These are phyloP conservation scores for Rhodosporidiobolus odoratus DNA, from an alignment of 768 basidiomycete genomes.

Conservation along the genomic window DNA sequence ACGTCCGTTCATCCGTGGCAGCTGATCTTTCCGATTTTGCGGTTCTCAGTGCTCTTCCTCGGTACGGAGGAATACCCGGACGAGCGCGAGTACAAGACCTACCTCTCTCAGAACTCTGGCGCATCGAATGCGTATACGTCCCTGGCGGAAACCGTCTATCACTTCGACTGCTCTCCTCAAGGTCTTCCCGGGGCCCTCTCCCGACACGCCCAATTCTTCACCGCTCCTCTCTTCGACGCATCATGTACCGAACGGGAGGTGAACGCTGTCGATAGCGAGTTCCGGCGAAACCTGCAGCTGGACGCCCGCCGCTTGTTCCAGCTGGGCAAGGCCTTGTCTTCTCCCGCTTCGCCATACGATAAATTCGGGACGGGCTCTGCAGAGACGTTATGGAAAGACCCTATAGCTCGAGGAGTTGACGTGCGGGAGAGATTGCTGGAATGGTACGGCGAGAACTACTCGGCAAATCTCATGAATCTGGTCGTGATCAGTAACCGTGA, in stretches of 20 bases:
- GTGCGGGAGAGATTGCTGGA: slow-evolving; percentile 47
- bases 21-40: neutral
- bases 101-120: slow-evolving; percentile 24
- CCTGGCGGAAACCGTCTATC: slow-evolving; percentile 29
- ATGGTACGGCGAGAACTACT: slow-evolving; percentile 49
- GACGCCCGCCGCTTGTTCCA: slow-evolving; percentile 95
- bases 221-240: slow-evolving; percentile 79
- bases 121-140: slow-evolving; percentile 32
- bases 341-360: neutral
- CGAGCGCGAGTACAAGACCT: slow-evolving; percentile 33
- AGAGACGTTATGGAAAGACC: slow-evolving; percentile 46
- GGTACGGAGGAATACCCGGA: slow-evolving; percentile 34
- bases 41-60: slow-evolving; percentile 31
- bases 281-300: slow-evolving; percentile 88
- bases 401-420: slow-evolving; percentile 44
- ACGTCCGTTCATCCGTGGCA: too few species aligned
- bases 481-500: slow-evolving; percentile 41
- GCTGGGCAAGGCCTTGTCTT: slow-evolving; percentile 63
- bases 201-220: slow-evolving; percentile 65
- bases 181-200: slow-evolving; percentile 38
- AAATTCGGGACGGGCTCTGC: slow-evolving; percentile 50
- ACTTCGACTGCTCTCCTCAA: slow-evolving; percentile 20
- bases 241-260: slow-evolving; percentile 83
- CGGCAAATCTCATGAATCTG: slow-evolving; percentile 48
- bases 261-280: slow-evolving; percentile 93